Base-by-base conservation (phyloP, 306 rosid species). In the Begonia fuchsioides region DNA sequence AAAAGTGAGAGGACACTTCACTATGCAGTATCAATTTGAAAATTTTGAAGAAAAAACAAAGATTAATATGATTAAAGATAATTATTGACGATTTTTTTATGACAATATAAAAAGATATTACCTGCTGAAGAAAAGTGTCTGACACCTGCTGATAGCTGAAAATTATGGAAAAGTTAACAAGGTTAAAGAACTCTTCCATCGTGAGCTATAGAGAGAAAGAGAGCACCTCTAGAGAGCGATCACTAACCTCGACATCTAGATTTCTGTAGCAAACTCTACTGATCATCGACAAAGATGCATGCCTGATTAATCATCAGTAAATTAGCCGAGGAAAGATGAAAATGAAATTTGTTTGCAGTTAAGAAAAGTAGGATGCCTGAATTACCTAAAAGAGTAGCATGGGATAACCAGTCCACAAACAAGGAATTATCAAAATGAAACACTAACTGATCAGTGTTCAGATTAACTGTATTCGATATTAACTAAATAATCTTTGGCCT, bases 121-220 rank as follows among this genome's bases (percentile, higher is more conserved):
- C 97, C 97, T 74, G 84, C 50, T 54, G 93, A 76, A 17, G 97
- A 90, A 71, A 70, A 84, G 73, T 60, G 64, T 60, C 72, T 81
- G 75, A 73, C 75, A 60, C 71, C 82, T 48, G 59, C 61, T 76
- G 64, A 53, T 65, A 59, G 75, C 75, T 71, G 76, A 70, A 77
- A 66, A 66, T 51, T 47, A 51, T 32, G 19, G 51, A 16, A 50
- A 45, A 19, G 51, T 83, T 65, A 81, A 26, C 35, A 26, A 8
- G 35, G 35, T 26, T 8, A 73, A 15, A 43, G 54, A 69, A 53
- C 19, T 49, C 52, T 15, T 48, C 38, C 38, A 43, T 19, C 9
- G 68, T 43, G 43, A 47, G 7, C 35, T 26, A 26, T 26, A 38
- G 49, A 40, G 54, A 41, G 13, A 41, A 41, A 41, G 45, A 41